Evolutionary conservation across 176 grass and related monocot species (phyloP).

Genomic region (Triticum timopheevii): DNA sequence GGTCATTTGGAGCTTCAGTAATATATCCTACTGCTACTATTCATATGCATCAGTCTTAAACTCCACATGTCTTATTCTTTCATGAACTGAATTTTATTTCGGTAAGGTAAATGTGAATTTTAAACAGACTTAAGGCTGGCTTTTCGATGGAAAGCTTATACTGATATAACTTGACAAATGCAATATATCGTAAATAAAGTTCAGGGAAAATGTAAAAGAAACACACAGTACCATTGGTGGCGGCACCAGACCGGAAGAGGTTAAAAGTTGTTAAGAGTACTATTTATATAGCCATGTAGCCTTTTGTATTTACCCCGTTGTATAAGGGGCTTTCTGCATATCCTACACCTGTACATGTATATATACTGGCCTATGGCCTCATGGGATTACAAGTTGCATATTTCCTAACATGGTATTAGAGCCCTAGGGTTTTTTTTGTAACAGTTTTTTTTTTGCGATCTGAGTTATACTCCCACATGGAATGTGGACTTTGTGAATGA

Average conservation of each 20-base stretch:
- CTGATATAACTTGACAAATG: not conserved
- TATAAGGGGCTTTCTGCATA: too few species aligned
- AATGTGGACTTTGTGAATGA: not conserved
- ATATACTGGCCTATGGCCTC: too few species aligned
- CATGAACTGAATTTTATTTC: slow-evolving; percentile 23
- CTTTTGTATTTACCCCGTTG: too few species aligned
- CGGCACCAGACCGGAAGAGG: not conserved
- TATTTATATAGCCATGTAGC: too few species aligned
- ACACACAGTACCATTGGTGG: not conserved
- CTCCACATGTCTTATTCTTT: slow-evolving; percentile 5
- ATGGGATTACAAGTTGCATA: too few species aligned
- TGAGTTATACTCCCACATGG: slow-evolving; percentile 7
- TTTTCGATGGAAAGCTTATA: not conserved
- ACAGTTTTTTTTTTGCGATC: not conserved
- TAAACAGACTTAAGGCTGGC: not conserved
- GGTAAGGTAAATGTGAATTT: slow-evolving; percentile 24
- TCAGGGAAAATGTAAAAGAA: not conserved
- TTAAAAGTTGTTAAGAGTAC: not conserved
- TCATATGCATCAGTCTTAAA: not conserved
- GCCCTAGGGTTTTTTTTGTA: not conserved
- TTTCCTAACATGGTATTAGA: too few species aligned
- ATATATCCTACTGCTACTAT: not conserved
- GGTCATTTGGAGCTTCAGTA: not conserved
- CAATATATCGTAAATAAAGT: slow-evolving; percentile 2
- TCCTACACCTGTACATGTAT: too few species aligned